Evolutionary conservation across 2,329 filamentous ascomycete species (phyloP).

Genomic region (Colletotrichum sansevieriae): DNA sequence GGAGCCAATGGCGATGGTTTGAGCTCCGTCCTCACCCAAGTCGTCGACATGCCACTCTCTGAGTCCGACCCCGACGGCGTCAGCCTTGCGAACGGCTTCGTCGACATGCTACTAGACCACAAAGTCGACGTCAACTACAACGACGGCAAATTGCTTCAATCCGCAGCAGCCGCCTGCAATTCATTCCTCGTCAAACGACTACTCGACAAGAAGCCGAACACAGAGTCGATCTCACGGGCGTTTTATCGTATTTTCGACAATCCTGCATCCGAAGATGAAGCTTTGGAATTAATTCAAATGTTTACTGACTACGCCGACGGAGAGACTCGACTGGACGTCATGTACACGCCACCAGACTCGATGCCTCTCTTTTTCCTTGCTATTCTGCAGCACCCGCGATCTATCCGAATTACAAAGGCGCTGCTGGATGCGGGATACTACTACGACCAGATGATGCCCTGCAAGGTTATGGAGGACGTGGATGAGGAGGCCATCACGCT

Average conservation of each 20-base stretch:
- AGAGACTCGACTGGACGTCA: conserved; percentile 63
- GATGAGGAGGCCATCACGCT: conserved; percentile 69
- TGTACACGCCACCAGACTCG: conserved; percentile 57
- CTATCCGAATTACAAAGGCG: conserved; percentile 62
- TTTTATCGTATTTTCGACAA: conserved; percentile 70
- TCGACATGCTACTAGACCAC: conserved; percentile 56
- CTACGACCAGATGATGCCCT: conserved; percentile 65
- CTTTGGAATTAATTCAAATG: conserved; percentile 63
- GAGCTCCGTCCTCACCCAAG: conserved; percentile 59
- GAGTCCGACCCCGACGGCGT: conserved; percentile 48
- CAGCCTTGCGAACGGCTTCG: conserved; percentile 59
- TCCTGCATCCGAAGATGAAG: conserved; percentile 62
- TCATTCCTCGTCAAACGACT: conserved; percentile 63
- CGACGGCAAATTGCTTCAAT: conserved; percentile 63
- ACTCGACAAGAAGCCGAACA: conserved; percentile 62
- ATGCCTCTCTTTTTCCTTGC: conserved; percentile 66
- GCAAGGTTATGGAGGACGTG: conserved; percentile 58
- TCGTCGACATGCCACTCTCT: conserved; percentile 58
- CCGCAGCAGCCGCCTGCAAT: conserved; percentile 66
- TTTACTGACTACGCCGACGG: conserved; percentile 65
- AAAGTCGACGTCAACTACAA: conserved; percentile 63
- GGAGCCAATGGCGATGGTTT: conserved; percentile 62
- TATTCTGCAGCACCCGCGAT: conserved; percentile 67
- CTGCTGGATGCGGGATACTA: conserved; percentile 71
- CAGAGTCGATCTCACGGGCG: conserved; percentile 63